Evolutionary conservation across 2,329 filamentous ascomycete genomes (phyloP).

Genomic region (Trichoderma sp.): DNA sequence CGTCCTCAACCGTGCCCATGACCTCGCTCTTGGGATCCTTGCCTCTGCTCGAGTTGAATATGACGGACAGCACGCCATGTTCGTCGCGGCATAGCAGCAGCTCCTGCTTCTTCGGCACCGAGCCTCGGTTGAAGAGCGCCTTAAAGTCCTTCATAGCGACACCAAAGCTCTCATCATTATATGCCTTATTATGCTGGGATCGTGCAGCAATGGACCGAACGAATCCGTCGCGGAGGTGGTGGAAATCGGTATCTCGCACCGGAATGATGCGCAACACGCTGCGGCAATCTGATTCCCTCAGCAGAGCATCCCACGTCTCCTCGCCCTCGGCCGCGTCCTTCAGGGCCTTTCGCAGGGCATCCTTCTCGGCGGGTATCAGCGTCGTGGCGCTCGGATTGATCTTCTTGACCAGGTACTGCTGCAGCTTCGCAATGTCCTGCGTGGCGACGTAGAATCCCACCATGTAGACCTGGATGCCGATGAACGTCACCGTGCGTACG

Average conservation of each 20-base stretch:
- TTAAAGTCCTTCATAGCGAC: slow-evolving; percentile 74
- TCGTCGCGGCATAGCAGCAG: slow-evolving; percentile 68
- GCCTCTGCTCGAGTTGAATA: slow-evolving; percentile 62
- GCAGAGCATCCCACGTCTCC: slow-evolving; percentile 68
- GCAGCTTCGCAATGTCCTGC: slow-evolving; percentile 74
- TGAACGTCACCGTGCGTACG: slow-evolving; percentile 83
- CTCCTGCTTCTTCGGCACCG: slow-evolving; percentile 75
- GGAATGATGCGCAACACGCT: slow-evolving; percentile 82
- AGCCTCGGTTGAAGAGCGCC: slow-evolving; percentile 73
- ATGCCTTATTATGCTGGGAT: slow-evolving; percentile 54
- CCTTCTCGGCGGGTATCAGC: slow-evolving; percentile 77
- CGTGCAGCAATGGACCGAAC: slow-evolving; percentile 78
- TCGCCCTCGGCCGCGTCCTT: slow-evolving; percentile 68
- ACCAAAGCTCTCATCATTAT: slow-evolving; percentile 74
- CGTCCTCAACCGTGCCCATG: slow-evolving; percentile 72
- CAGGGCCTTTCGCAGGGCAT: slow-evolving; percentile 64
- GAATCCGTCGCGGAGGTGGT: slow-evolving; percentile 86
- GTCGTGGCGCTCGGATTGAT: slow-evolving; percentile 78
- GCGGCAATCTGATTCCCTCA: slow-evolving; percentile 65
- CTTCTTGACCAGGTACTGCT: slow-evolving; percentile 70
- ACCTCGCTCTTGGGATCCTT: slow-evolving; percentile 45
- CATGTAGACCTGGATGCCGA: slow-evolving; percentile 89
- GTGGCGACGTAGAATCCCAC: slow-evolving; percentile 89
- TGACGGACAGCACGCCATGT: slow-evolving; percentile 62
- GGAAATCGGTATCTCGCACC: slow-evolving; percentile 91